These are phyloP conservation scores for Cercospora sp. DNA, from an alignment of 2,329 filamentous ascomycete species.

Conservation along the genomic window DNA sequence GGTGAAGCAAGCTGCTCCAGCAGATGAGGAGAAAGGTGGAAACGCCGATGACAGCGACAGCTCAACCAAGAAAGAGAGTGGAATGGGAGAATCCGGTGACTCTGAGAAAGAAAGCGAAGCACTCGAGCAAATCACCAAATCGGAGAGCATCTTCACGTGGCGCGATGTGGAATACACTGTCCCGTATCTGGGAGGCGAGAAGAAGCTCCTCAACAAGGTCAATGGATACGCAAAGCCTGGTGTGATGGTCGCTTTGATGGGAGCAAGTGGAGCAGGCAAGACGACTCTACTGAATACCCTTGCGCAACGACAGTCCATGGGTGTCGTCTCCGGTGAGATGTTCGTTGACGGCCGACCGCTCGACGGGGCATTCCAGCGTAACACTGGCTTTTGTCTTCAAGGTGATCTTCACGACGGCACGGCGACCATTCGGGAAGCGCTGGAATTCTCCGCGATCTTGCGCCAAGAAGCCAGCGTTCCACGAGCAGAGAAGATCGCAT, in stretches of 20 bases:
- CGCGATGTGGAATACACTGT: slow-evolving; percentile 71
- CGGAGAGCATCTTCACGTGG: slow-evolving; percentile 71
- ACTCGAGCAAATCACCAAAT: slow-evolving; percentile 54
- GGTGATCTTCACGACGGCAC: slow-evolving; percentile 71
- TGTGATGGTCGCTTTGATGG: slow-evolving; percentile 77
- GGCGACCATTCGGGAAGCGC: slow-evolving; percentile 66
- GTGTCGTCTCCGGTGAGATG: slow-evolving; percentile 67
- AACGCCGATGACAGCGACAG: slow-evolving; percentile 36
- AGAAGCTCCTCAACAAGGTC: slow-evolving; percentile 67
- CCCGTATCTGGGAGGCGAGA: slow-evolving; percentile 63
- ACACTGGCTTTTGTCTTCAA: slow-evolving; percentile 71
- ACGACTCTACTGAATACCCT: slow-evolving; percentile 78
- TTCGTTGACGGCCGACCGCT: slow-evolving; percentile 67
- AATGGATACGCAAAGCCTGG: slow-evolving; percentile 79
- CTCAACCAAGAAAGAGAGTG: slow-evolving; percentile 37
- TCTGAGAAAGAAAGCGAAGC: slow-evolving; percentile 45
- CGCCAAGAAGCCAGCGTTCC: slow-evolving; percentile 60
- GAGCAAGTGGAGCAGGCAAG: slow-evolving; percentile 79
- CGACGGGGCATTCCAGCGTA: slow-evolving; percentile 64
- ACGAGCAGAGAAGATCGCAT: slow-evolving; percentile 62
- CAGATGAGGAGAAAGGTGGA: slow-evolving; percentile 60
- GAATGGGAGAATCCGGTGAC: slow-evolving; percentile 33
- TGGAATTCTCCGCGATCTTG: slow-evolving; percentile 68
- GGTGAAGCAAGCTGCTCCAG: slow-evolving; percentile 47
- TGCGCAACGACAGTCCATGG: slow-evolving; percentile 68